phyloP scores from a whole-genome alignment of 768 basidiomycete species.

The Boletus tomentosulus region DNA sequence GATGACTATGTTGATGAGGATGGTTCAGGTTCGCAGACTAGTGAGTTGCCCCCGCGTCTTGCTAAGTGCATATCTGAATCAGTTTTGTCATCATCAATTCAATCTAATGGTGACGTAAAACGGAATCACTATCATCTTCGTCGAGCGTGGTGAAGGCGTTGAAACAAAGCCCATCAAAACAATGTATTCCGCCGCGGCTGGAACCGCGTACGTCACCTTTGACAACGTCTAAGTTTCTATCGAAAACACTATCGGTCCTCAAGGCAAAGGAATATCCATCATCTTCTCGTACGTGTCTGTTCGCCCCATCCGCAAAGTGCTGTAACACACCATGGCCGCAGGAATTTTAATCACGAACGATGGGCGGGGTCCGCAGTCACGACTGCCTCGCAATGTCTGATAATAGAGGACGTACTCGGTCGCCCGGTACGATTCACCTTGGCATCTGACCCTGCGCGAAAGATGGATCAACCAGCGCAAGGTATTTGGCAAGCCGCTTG shows the following conservation, averaged over 20 bases:
- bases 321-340: not conserved
- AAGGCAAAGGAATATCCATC: not conserved
- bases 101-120: not conserved
- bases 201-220: not conserved
- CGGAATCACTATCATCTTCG: not conserved
- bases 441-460: not conserved
- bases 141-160: not conserved
- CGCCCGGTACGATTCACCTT: not conserved
- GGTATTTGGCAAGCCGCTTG: not conserved
- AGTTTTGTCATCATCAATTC: not conserved
- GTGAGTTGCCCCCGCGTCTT: not conserved
- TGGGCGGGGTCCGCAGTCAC: not conserved
- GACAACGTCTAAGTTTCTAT: not conserved
- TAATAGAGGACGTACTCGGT: not conserved
- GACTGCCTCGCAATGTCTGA: not conserved
- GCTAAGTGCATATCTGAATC: not conserved
- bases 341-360: not conserved
- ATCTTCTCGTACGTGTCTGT: not conserved
- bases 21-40: not conserved
- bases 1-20: too few species aligned
- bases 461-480: not conserved
- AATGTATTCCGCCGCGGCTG: not conserved
- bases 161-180: not conserved
- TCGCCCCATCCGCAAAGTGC: not conserved
- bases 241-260: not conserved